A percentile compares a stretch with the other conserved stretches of the same genome.
phyloP scores from a whole-genome alignment of 306 rosid species.

The Trifolium subterraneum region DNA sequence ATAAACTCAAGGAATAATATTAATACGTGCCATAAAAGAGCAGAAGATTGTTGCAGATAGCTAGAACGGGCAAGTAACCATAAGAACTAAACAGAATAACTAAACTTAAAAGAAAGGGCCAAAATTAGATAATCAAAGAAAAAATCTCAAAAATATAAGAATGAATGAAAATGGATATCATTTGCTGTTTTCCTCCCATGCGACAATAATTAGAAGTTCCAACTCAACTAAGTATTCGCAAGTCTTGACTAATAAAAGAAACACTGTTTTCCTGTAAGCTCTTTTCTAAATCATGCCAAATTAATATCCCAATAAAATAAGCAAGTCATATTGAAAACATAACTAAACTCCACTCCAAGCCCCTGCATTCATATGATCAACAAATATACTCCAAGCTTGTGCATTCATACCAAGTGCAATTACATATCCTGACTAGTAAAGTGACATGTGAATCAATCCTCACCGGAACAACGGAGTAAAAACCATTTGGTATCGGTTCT shows the following conservation, averaged over 20 bases:
- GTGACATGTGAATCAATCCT: conserved; percentile 36
- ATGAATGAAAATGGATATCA: conserved; percentile 9
- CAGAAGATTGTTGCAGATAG: conserved; percentile 24
- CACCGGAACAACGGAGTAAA: conserved; percentile 90
- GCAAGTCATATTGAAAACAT: conserved; percentile 21
- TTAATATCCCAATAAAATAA: conserved; percentile 15
- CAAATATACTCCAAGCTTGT: background rate
- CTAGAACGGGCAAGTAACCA: conserved; percentile 24
- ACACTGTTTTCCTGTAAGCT: background rate
- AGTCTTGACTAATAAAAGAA: conserved; percentile 1
- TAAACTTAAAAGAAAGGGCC: conserved; percentile 19
- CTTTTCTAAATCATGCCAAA: background rate
- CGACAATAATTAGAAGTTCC: conserved; percentile 1
- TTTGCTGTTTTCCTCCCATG: conserved; percentile 7
- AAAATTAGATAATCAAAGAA: conserved; percentile 21
- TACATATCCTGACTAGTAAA: conserved; percentile 31
- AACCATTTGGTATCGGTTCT: conserved; percentile 92
- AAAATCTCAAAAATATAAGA: conserved; percentile 14
- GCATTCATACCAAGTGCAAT: conserved; percentile 25
- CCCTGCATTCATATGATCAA: conserved; percentile 2
- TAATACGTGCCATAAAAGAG: background rate
- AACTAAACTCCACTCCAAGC: background rate
- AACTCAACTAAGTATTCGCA: conserved; percentile 13
- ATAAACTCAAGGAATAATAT: conserved; percentile 31
- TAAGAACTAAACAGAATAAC: conserved; percentile 24